A percentile compares a stretch with the other conserved stretches of the same genome.
phyloP scores from a whole-genome alignment of 305 asterid species.

The Solanum aculeatissimum region DNA sequence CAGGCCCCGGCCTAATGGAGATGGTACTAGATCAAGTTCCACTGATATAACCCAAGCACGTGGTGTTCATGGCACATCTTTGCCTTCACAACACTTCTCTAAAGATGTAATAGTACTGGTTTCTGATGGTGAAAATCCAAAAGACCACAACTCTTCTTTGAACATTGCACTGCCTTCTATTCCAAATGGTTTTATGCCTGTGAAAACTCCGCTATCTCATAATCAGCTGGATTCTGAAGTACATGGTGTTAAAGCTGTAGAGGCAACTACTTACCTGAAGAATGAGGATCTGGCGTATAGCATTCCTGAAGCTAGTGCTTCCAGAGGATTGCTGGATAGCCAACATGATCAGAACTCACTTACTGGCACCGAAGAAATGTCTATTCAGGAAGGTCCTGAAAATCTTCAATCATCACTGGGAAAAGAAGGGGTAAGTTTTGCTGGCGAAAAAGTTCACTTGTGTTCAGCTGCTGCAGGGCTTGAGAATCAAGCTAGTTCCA shows the following conservation, averaged over 20 bases:
- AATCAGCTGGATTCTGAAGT: conserved; percentile 30
- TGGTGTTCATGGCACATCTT: conserved; percentile 39
- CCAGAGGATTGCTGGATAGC: conserved; percentile 20
- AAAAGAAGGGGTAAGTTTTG: conserved; percentile 20
- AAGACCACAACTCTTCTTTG: conserved; percentile 21
- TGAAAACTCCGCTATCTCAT: conserved; percentile 22
- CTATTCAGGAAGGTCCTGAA: conserved; percentile 22
- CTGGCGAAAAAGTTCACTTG: conserved; percentile 29
- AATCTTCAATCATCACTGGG: conserved; percentile 21
- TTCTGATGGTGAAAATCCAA: conserved; percentile 36
- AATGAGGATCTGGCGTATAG: conserved; percentile 20
- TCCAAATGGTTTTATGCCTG: conserved; percentile 24
- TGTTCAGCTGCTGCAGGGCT: conserved; percentile 10
- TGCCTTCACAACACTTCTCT: conserved; percentile 37
- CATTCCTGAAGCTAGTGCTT: conserved; percentile 30
- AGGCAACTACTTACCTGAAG: conserved; percentile 28
- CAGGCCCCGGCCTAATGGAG: conserved; percentile 70
- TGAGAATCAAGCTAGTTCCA: conserved; percentile 33
- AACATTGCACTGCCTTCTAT: conserved; percentile 27
- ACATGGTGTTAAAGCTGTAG: conserved; percentile 32
- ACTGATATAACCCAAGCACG: conserved; percentile 39
- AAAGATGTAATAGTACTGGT: conserved; percentile 32
- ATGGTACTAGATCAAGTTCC: conserved; percentile 55
- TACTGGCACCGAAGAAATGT: conserved; percentile 24
- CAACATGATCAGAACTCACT: conserved; percentile 27